These are phyloP conservation scores for Novymonas esmeraldas DNA, from an alignment of 208 protist species.

Conservation along the genomic window DNA sequence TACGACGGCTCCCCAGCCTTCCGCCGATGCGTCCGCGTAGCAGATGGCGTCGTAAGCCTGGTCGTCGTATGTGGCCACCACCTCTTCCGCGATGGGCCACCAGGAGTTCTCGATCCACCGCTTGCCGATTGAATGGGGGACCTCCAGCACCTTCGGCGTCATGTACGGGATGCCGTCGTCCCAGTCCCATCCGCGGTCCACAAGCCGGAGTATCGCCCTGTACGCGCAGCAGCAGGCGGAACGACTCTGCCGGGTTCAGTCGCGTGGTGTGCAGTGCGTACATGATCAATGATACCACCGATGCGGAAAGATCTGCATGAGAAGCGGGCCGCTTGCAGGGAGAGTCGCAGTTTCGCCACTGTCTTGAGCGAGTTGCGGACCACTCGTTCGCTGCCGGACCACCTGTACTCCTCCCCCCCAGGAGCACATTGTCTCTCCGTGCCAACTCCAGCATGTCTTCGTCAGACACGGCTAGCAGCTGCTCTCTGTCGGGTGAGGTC, in stretches of 20 bases:
- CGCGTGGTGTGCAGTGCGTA: constrained; percentile 20
- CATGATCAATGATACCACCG: constrained; percentile 10
- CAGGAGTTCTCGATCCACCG: constrained; percentile 6
- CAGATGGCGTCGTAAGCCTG: constrained; percentile 7
- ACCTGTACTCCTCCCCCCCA: constrained; percentile 25
- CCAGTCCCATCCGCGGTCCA: constrained; percentile 1
- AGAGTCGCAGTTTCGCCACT: constrained; percentile 24
- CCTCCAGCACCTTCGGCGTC: not conserved
- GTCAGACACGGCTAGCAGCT: constrained; percentile 11
- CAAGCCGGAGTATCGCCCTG: not conserved
- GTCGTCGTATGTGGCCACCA: constrained; percentile 5
- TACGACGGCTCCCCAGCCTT: constrained; percentile 12
- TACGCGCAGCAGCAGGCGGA: not conserved
- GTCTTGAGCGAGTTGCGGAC: constrained; percentile 33
- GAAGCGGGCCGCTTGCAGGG: not conserved
- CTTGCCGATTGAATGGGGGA: not conserved
- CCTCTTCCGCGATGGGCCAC: constrained; percentile 1
- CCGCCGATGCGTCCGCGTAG: constrained; percentile 6
- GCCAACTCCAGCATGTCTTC: constrained; percentile 11
- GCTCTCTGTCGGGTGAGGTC: constrained; percentile 21
- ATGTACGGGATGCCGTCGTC: not conserved
- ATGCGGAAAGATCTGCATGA: constrained; percentile 10
- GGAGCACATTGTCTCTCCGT: constrained; percentile 4
- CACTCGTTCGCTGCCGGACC: constrained; percentile 19
- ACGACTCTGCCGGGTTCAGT: constrained; percentile 7